A percentile compares a stretch with the other conserved stretches of the same genome.
Evolutionary conservation across 768 basidiomycete genomes (phyloP).

Genomic region (Megacollybia marginata): DNA sequence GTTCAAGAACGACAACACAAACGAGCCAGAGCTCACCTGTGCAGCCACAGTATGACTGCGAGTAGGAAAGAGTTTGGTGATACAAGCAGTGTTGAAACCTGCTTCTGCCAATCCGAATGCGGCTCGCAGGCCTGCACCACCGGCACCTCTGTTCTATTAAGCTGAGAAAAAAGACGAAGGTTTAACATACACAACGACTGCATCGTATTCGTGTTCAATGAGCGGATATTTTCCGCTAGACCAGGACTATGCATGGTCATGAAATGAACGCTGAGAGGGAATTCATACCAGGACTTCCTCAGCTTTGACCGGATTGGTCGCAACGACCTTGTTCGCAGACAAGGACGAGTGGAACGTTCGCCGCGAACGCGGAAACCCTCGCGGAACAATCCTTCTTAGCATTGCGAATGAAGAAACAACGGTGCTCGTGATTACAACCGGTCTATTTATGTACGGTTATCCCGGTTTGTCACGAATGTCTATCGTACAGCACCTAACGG

Average conservation of each 20-base stretch:
- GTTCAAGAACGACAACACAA: conserved; percentile 7
- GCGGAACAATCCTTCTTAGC: conserved; percentile 59
- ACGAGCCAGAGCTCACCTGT: conserved; percentile 46
- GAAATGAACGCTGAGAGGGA: conserved; percentile 4
- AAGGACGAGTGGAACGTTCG: conserved; percentile 65
- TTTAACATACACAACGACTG: conserved; percentile 88
- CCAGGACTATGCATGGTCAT: conserved; percentile 46
- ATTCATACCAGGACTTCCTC: conserved; percentile 68
- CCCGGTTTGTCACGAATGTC: no score
- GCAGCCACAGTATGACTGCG: conserved; percentile 98
- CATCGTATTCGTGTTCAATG: conserved; percentile 99
- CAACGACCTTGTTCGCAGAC: conserved; percentile 51
- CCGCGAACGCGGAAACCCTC: conserved; percentile 38
- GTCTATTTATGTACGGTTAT: no score
- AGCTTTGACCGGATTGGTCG: conserved; percentile 71
- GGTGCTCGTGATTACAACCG: no score
- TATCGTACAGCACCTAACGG: conserved; percentile 11
- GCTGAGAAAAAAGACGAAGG: conserved; percentile 3
- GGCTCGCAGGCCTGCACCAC: conserved; percentile 95
- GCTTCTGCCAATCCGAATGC: conserved; percentile 98
- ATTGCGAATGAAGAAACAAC: conserved; percentile 23
- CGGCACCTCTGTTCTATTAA: conserved; percentile 68
- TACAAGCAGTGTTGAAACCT: conserved; percentile 98
- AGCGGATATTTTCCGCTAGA: conserved; percentile 88
- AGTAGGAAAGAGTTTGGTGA: conserved; percentile 98